Percentiles rank a stretch among this genome's conserved stretches.
Conservation (phyloP, 768 basidiomycete genomes). For the Coprinopsis cinerea region DNA sequence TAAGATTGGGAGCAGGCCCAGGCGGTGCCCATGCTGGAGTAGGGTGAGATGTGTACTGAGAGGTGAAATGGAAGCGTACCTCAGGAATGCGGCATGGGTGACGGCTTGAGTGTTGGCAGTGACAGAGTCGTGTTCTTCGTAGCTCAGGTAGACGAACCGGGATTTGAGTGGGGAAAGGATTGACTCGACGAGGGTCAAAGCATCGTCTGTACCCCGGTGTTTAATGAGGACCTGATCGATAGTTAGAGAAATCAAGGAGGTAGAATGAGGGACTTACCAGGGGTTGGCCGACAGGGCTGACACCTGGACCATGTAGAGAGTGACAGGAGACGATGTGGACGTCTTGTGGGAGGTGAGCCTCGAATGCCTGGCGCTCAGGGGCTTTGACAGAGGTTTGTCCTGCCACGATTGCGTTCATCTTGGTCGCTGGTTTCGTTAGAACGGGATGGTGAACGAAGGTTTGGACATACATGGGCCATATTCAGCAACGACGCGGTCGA, state of each 20-base stretch:
- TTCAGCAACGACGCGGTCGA: slow-evolving; percentile 74
- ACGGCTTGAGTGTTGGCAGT: slow-evolving; percentile 99
- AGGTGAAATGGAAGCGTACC: slow-evolving; percentile 37
- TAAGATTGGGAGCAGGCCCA: slow-evolving; percentile 76
- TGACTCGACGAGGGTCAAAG: slow-evolving; percentile 71
- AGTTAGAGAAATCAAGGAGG: background rate
- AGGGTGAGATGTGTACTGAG: background rate
- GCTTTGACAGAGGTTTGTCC: slow-evolving; percentile 98
- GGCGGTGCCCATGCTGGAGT: slow-evolving; percentile 90
- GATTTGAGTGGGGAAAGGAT: slow-evolving; percentile 77
- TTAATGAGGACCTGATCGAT: slow-evolving; percentile 72
- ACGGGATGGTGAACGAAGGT: background rate
- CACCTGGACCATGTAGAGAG: slow-evolving; percentile 89
- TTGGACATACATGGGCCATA: slow-evolving; percentile 82
- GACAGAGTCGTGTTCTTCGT: slow-evolving; percentile 92
- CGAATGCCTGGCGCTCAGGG: slow-evolving; percentile 87
- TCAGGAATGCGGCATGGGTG: slow-evolving; percentile 95
- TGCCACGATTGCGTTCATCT: slow-evolving; percentile 84
- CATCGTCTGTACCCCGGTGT: slow-evolving; percentile 73
- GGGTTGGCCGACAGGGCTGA: slow-evolving; percentile 85
- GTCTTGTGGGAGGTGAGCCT: slow-evolving; percentile 79
- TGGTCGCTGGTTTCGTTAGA: slow-evolving; percentile 59
- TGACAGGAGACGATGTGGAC: slow-evolving; percentile 89
- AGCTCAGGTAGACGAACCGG: slow-evolving; percentile 88
- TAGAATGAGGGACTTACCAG: slow-evolving; percentile 45